Evolutionary conservation across 345 rosid species (phyloP), one percentile per base, ranked within the genome.

Genomic region (Luvunga scandens): DNA sequence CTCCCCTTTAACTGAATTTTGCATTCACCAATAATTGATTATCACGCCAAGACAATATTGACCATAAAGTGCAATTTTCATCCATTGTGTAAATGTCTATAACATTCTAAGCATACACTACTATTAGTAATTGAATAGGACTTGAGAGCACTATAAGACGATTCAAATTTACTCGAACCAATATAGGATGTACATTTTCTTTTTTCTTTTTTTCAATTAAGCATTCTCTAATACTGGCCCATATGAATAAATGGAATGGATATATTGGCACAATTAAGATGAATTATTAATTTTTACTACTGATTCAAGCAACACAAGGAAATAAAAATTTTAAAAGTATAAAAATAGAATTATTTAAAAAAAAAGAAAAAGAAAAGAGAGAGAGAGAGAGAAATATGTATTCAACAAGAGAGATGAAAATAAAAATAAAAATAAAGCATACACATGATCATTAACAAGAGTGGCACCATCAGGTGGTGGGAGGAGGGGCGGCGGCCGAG

Each of bases 371-470:
- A 7, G 12, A 7, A 5, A 16, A 69, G 1, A 4, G 6, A 30
- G 48, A 21, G 4, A 10, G 50, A 45, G 50, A 38, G 10, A 22
- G 53, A 39, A 69, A 66, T 78, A 61, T 66, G 76, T 82, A 77
- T 79, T 83, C 79, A 80, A 86, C 89, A 85, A 36, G 57, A 50
- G 76, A 80, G 68, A 12, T 39, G 24, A 28, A 38, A 34, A 24
- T 39, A 25, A 80, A 55, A 62, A 18, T 31, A 55, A 77, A 38
- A 78, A 74, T 24, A 39, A 53, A 38, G 30, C n/a, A 68, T 69
- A 61, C 64, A 69, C 25, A 36, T n/a, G 75, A 56, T 28, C 62
- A 50, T 55, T 80, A 83, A 77, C 84, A 42, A 45, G 28, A 42
- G 34, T 31, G 38, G 76, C 33, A 81, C 78, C 79, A 85, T 74